Evolutionary conservation across 2,329 filamentous ascomycete genomes (phyloP), one percentile per base, ranked within the genome.

Genomic region (Ophiognomonia clavigignenti-juglandacearum): DNA sequence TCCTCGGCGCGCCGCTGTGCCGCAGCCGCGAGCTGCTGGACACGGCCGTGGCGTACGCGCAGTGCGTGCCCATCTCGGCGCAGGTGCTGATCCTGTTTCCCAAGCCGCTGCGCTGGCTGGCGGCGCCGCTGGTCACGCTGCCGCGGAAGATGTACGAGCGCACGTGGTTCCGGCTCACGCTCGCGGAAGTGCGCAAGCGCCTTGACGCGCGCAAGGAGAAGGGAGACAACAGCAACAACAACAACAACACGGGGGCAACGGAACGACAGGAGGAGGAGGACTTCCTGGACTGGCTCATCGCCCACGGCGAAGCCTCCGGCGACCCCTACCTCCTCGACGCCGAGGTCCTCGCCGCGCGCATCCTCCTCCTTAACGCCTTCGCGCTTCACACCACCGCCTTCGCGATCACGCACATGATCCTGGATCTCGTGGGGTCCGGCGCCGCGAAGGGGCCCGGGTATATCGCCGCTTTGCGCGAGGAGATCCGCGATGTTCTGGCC

Each of bases 331-430:
- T 47, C 34, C 22, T 47, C 39, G 39, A 47, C 24, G 32, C 45
- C 37, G 45, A 47, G 32, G 45, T 47, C 24, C 23, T 47, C 10
- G 22, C 45, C 20, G 45, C 45, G 20, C 45, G 45, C 11, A 43
- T 47, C 39, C 18, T 47, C 39, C 45, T 47, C 23, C 45, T 47
- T 10, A 47, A 47, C 26, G 45, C 45, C 34, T 47, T 47, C 26
- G 45, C 45, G 7, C 45, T 47, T 9, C 45, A 47, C 39, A 47
- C 45, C 18, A 47, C 41, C 13, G 45, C 36, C 24, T 47, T 47
- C 34, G 45, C 45, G n/a, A 34, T 47, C 45, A 27, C 41, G 32
- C 45, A 47, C 45, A 34, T 47, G 45, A 14, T 47, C 24, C 45
- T 47, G 24, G 45, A 47, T n/a, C 27, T 47, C 22, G 45, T 47